Conservation (phyloP, 495 filamentous ascomycete species). For the Margaritispora aquatica region DNA sequence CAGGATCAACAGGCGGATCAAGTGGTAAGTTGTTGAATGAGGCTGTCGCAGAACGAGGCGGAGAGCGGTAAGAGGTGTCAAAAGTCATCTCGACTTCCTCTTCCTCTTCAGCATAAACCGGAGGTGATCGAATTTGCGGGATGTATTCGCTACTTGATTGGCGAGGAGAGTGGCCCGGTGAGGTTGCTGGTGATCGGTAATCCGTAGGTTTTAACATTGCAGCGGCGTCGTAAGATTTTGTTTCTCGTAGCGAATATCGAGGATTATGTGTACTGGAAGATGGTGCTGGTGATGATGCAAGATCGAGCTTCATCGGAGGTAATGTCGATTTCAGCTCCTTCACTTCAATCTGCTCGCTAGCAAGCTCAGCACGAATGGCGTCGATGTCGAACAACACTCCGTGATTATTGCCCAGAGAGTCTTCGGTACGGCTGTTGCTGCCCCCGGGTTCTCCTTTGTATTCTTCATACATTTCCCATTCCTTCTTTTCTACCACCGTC, state of each 20-base stretch:
- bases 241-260: slow-evolving; percentile 58
- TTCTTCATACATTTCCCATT: slow-evolving; percentile 92
- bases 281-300: slow-evolving; percentile 22
- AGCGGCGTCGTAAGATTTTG: slow-evolving; percentile 61
- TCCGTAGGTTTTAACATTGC: slow-evolving; percentile 46
- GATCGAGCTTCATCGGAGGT: slow-evolving; percentile 78
- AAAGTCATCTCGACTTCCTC: slow-evolving; percentile 66
- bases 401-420: slow-evolving; percentile 40
- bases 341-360: slow-evolving; percentile 57
- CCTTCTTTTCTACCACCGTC: slow-evolving; percentile 63
- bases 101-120: slow-evolving; percentile 19
- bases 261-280: slow-evolving; percentile 44
- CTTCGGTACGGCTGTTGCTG: slow-evolving; percentile 27
- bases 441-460: slow-evolving; percentile 27
- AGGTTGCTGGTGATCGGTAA: slow-evolving; percentile 25
- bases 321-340: slow-evolving; percentile 82
- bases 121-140: slow-evolving; percentile 19
- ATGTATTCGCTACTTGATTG: slow-evolving; percentile 23
- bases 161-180: slow-evolving; percentile 20
- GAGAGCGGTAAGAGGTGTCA: slow-evolving; percentile 51
- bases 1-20: slow-evolving; percentile 10
- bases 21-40: slow-evolving; percentile 23
- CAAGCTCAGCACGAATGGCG: slow-evolving; percentile 82
- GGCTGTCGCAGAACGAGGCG: slow-evolving; percentile 8
- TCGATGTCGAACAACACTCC: slow-evolving; percentile 91